A percentile compares a stretch with the other conserved stretches of the same genome.
These are phyloP conservation scores for Thielaviopsis musarum DNA, from an alignment of 2,329 filamentous ascomycete genomes.

Conservation along the genomic window DNA sequence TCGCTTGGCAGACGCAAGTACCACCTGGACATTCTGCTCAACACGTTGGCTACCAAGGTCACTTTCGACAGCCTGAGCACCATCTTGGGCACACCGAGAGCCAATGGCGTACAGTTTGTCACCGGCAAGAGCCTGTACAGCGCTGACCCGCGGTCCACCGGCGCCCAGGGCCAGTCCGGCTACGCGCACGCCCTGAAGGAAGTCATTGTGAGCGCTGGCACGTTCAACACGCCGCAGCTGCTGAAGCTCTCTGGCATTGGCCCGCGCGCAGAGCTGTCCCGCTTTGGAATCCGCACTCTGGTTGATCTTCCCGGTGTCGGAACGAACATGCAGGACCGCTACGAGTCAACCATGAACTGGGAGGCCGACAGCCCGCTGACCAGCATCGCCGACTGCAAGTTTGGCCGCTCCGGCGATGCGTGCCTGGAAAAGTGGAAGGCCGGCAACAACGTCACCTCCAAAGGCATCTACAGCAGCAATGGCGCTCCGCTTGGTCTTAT, in stretches of 20 bases:
- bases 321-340: conserved; percentile 30
- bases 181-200: conserved; percentile 21
- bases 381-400: conserved; percentile 5
- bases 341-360: conserved; percentile 23
- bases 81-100: too few species aligned
- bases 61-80: conserved; percentile 20
- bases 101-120: neutral
- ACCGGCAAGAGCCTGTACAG: conserved; percentile 14
- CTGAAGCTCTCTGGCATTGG: conserved; percentile 35
- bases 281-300: conserved; percentile 28
- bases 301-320: conserved; percentile 30
- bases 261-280: conserved; percentile 23
- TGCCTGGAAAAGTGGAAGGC: conserved; percentile 8
- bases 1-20: conserved; percentile 18
- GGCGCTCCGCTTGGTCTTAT: conserved; percentile 13
- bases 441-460: neutral
- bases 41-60: conserved; percentile 22
- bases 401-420: conserved; percentile 10
- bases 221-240: conserved; percentile 34
- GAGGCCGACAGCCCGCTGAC: neutral
- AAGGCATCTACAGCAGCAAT: conserved; percentile 12
- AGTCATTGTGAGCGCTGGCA: conserved; percentile 32
- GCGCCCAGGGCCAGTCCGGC: neutral
- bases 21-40: conserved; percentile 14
- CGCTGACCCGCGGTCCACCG: conserved; percentile 16